A percentile compares a stretch with the other conserved stretches of the same genome.
Conservation (phyloP, 2,329 filamentous ascomycete species). For the Calonectria pauciramosa region DNA sequence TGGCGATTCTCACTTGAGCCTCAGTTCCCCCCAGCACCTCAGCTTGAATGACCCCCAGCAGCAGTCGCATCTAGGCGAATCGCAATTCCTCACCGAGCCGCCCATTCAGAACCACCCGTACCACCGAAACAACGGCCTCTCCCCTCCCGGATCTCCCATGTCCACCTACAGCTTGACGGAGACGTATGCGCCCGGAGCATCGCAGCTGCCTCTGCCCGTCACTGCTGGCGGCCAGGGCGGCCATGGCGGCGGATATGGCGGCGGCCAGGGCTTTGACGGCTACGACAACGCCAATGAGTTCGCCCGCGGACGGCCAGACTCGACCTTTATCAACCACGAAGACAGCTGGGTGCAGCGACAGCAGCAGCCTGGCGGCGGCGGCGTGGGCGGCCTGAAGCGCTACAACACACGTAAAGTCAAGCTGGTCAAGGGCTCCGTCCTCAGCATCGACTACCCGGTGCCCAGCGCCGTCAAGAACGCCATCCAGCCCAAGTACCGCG, state of each 20-base stretch:
- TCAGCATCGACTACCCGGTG: slow-evolving; percentile 44
- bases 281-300: slow-evolving; percentile 33
- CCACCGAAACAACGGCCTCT: slow-evolving; percentile 28
- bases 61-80: not conserved
- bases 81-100: not conserved
- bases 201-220: slow-evolving; percentile 14
- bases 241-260: not conserved
- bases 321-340: slow-evolving; percentile 37
- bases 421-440: slow-evolving; percentile 43
- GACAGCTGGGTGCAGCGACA: slow-evolving; percentile 44
- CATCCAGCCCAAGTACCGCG: slow-evolving; percentile 39
- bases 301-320: slow-evolving; percentile 37
- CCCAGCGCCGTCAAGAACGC: slow-evolving; percentile 45
- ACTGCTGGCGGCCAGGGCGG: not conserved
- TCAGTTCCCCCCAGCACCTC: not conserved
- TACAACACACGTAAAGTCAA: slow-evolving; percentile 42
- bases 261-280: slow-evolving; percentile 26
- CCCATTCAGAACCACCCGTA: slow-evolving; percentile 34
- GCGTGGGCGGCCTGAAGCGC: slow-evolving; percentile 35
- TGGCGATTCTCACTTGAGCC: slow-evolving; percentile 8
- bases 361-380: slow-evolving; percentile 20
- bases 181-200: slow-evolving; percentile 28
- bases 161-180: slow-evolving; percentile 33
- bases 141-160: slow-evolving; percentile 35
- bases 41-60: not conserved